Evolutionary conservation across 2,329 filamentous ascomycete genomes (phyloP).

Genomic region (Verticillium albo-atrum): DNA sequence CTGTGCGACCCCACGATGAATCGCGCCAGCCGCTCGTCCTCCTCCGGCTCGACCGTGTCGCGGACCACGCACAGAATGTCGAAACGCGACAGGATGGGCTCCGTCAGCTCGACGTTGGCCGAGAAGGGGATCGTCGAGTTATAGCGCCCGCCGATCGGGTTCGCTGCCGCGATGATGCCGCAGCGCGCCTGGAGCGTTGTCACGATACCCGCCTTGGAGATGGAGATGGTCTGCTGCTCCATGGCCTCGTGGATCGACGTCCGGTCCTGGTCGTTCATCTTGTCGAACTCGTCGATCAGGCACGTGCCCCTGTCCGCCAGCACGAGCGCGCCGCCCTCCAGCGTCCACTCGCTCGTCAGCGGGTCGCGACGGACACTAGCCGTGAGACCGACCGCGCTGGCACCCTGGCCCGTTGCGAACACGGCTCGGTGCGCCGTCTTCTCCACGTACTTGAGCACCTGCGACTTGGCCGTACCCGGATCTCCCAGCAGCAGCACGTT

Average conservation of each 20-base stretch:
- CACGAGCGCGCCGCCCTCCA: conserved; percentile 93
- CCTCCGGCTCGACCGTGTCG: conserved; percentile 86
- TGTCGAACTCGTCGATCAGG: conserved; percentile 98
- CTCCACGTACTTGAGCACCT: conserved; percentile 95
- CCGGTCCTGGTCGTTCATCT: conserved; percentile 99
- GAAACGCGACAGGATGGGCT: conserved; percentile 96
- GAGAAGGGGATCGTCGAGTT: conserved; percentile 95
- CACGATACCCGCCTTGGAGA: conserved; percentile 97
- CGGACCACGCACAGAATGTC: conserved; percentile 95
- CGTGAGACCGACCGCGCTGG: conserved; percentile 94
- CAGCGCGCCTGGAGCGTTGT: conserved; percentile 95
- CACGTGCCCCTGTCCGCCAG: conserved; percentile 93
- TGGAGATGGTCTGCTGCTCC: conserved; percentile 99
- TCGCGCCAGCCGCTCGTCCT: conserved; percentile 88
- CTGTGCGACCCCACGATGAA: conserved; percentile 96
- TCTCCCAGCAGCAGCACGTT: conserved; percentile 95
- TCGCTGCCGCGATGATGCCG: conserved; percentile 93
- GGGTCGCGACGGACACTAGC: conserved; percentile 94
- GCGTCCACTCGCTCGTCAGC: conserved; percentile 92
- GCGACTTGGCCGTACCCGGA: conserved; percentile 95
- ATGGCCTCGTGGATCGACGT: conserved; percentile 99
- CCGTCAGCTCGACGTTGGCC: conserved; percentile 92
- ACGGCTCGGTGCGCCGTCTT: conserved; percentile 96
- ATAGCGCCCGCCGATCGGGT: conserved; percentile 93
- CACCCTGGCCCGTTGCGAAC: conserved; percentile 95